phyloP scores from a whole-genome alignment of 2,329 filamentous ascomycete species.

The Arachnopeziza araneosa region DNA sequence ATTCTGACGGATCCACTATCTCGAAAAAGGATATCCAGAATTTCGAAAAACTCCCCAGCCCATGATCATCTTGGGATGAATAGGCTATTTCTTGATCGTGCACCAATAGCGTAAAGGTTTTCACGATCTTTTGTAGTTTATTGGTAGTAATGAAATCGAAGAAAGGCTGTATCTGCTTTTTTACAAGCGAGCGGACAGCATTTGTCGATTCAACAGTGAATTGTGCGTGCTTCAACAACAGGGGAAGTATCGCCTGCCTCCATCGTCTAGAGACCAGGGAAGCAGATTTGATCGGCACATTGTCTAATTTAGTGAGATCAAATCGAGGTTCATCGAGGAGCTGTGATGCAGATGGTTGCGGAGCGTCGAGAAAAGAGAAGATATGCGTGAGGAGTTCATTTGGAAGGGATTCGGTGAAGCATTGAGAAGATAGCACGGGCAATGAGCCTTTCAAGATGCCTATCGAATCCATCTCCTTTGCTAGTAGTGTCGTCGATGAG shows the following conservation, averaged over 20 bases:
- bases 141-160: conserved; percentile 33
- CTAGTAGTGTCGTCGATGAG: background rate
- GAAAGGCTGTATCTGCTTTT: conserved; percentile 20
- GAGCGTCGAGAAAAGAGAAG: conserved; percentile 46
- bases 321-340: conserved; percentile 45
- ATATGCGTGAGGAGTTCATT: conserved; percentile 56
- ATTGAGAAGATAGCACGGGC: background rate
- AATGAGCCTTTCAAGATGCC: background rate
- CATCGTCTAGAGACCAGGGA: conserved; percentile 50
- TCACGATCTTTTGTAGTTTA: conserved; percentile 35
- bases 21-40: conserved; percentile 53
- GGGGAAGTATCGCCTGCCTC: conserved; percentile 44
- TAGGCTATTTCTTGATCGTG: conserved; percentile 22
- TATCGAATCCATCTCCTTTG: background rate
- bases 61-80: conserved; percentile 4
- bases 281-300: conserved; percentile 46
- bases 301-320: conserved; percentile 35
- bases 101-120: conserved; percentile 42
- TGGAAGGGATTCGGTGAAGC: conserved; percentile 39
- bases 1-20: conserved; percentile 44
- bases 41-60: conserved; percentile 14
- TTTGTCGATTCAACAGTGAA: conserved; percentile 16
- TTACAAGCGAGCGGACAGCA: conserved; percentile 19
- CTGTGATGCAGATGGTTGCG: conserved; percentile 41
- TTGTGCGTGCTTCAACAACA: conserved; percentile 51